These are phyloP conservation scores for Diaporthe batatas DNA, from an alignment of 2,329 filamentous ascomycete genomes.

Conservation along the genomic window DNA sequence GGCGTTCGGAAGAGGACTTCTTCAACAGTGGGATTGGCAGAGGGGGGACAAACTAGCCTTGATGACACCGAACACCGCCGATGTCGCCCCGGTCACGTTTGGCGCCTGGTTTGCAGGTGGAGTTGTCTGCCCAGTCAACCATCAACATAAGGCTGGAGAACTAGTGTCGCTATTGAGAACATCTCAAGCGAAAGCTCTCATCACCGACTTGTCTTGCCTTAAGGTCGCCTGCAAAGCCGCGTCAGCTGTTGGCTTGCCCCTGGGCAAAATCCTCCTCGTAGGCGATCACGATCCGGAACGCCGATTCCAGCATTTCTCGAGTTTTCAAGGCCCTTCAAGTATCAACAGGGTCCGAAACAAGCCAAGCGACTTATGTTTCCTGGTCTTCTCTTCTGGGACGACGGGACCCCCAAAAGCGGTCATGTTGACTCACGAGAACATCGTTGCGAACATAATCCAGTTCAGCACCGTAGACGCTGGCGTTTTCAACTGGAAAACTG, in stretches of 20 bases:
- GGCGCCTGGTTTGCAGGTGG: constrained; percentile 11
- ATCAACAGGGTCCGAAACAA: background rate
- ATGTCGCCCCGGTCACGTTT: background rate
- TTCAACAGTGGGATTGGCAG: constrained; percentile 2
- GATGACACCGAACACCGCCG: constrained; percentile 5
- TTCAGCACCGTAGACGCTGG: background rate
- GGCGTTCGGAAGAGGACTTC: background rate
- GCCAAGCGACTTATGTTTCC: background rate
- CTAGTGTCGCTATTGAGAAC: background rate
- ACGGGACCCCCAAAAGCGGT: constrained; percentile 67
- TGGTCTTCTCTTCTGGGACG: constrained; percentile 61
- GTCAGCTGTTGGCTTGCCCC: background rate
- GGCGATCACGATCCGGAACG: constrained; percentile 5
- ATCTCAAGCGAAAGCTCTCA: background rate
- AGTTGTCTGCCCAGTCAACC: constrained; percentile 7
- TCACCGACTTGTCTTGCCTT: background rate
- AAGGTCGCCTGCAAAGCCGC: constrained; percentile 16
- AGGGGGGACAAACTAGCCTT: constrained; percentile 5
- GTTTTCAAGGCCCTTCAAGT: background rate
- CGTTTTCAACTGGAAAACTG: background rate
- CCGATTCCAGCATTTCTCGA: background rate
- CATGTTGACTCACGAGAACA: constrained; percentile 62
- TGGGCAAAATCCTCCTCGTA: constrained; percentile 1
- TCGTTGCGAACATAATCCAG: constrained; percentile 58
- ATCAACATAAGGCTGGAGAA: background rate